phyloP scores from a whole-genome alignment of 78 protist species.

The Bigelowiella natans region DNA sequence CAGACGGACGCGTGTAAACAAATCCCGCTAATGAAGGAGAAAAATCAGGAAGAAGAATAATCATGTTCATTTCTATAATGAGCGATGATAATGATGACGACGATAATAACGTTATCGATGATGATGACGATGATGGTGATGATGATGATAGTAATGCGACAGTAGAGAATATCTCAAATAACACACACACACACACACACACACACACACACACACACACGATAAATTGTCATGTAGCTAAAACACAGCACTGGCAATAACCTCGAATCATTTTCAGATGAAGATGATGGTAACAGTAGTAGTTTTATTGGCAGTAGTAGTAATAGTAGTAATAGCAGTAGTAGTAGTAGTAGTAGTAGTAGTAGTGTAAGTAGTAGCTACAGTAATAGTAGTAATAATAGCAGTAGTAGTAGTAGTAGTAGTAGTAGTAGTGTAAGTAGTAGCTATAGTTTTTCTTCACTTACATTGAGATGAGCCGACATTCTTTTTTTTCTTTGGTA shows the following conservation, averaged over 20 bases:
- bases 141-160: background rate
- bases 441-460: too few relatives aligned
- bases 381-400: background rate
- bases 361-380: background rate
- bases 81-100: background rate
- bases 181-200: slow-evolving; percentile 2
- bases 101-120: background rate
- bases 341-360: background rate
- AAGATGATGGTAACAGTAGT: background rate
- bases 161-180: background rate
- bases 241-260: background rate
- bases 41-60: background rate
- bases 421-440: too few relatives aligned
- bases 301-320: background rate
- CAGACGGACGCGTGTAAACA: background rate
- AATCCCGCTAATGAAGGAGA: background rate
- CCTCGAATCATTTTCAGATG: background rate
- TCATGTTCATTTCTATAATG: background rate
- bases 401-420: background rate
- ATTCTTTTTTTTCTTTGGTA: too few relatives aligned
- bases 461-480: too few relatives aligned
- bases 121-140: background rate
- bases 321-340: background rate
- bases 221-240: background rate
- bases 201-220: background rate